phyloP scores from a whole-genome alignment of 2,329 filamentous ascomycete species.

The Fusarium praegraminearum region DNA sequence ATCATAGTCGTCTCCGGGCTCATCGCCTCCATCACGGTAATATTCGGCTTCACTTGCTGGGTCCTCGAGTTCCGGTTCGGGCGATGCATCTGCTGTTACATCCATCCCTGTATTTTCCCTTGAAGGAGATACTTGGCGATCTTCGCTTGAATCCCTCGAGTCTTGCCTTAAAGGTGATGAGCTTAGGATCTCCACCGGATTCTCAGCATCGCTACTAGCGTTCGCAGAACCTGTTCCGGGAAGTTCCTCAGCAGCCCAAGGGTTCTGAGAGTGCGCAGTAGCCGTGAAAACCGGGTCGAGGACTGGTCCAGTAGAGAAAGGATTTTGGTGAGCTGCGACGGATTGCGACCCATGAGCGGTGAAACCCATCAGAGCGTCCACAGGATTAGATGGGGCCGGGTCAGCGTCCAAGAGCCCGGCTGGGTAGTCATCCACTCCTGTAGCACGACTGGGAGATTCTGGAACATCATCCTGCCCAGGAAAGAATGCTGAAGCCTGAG shows the following conservation, averaged over 20 bases:
- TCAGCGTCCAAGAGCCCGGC: conserved; percentile 39
- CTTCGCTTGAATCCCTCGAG: conserved; percentile 19
- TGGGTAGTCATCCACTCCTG: conserved; percentile 38
- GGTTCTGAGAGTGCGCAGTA: conserved; percentile 15
- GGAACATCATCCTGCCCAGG: conserved; percentile 9
- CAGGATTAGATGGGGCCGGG: conserved; percentile 4
- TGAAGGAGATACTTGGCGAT: conserved; percentile 14
- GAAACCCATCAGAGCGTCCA: conserved; percentile 25
- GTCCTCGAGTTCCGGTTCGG: conserved; percentile 24
- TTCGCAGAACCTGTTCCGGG: conserved; percentile 19
- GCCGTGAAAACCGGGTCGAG: conserved; percentile 24
- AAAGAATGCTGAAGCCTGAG: conserved; percentile 30
- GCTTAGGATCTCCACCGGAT: conserved; percentile 43
- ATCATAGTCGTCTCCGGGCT: conserved; percentile 52
- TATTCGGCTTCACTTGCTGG: conserved; percentile 39
- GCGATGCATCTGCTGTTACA: conserved; percentile 5
- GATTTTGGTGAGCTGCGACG: neutral
- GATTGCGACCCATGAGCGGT: conserved; percentile 20
- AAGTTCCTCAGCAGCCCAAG: conserved; percentile 27
- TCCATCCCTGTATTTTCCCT: conserved; percentile 12
- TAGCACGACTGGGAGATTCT: conserved; percentile 14
- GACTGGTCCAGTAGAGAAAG: conserved; percentile 26
- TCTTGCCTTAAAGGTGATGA: conserved; percentile 36
- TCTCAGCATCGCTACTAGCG: conserved; percentile 32
- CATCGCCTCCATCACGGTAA: conserved; percentile 46